These are phyloP conservation scores for Nidula niveotomentosa DNA, from an alignment of 1,284 basidiomycete species.

Conservation along the genomic window DNA sequence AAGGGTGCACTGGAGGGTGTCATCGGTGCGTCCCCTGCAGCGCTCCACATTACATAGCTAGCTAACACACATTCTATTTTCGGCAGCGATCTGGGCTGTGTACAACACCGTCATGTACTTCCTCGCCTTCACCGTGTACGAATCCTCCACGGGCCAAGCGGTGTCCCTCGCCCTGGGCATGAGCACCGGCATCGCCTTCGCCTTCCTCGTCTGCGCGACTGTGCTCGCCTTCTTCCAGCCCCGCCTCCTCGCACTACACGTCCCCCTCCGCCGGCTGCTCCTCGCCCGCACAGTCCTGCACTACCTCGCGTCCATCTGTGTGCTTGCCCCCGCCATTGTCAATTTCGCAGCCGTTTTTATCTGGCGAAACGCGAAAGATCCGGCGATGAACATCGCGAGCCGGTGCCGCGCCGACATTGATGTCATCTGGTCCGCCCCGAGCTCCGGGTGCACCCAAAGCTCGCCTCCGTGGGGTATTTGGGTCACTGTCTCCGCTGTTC, in stretches of 20 bases:
- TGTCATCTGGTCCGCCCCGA: slow-evolving; percentile 52
- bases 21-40: slow-evolving; percentile 40
- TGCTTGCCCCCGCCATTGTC: slow-evolving; percentile 48
- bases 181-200: slow-evolving; percentile 54
- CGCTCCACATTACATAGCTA: no score
- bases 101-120: slow-evolving; percentile 67
- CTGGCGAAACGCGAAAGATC: slow-evolving; percentile 40
- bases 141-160: slow-evolving; percentile 34
- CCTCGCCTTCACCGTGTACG: slow-evolving; percentile 45
- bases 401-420: slow-evolving; percentile 65
- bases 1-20: slow-evolving; percentile 40
- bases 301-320: slow-evolving; percentile 42
- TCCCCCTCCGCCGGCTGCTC: slow-evolving; percentile 30
- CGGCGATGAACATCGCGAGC: slow-evolving; percentile 36
- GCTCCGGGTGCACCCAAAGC: slow-evolving; percentile 25
- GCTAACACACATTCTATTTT: neutral
- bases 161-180: slow-evolving; percentile 58
- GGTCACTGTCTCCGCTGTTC: slow-evolving; percentile 48
- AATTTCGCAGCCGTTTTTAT: slow-evolving; percentile 54
- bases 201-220: slow-evolving; percentile 46
- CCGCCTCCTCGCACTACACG: slow-evolving; percentile 32
- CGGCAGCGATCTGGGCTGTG: slow-evolving; percentile 51
- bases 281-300: slow-evolving; percentile 31
- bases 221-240: slow-evolving; percentile 42
- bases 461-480: slow-evolving; percentile 47